These are phyloP conservation scores for Erigeron canadensis DNA, from an alignment of 129 eudicot genomes.

Conservation along the genomic window DNA sequence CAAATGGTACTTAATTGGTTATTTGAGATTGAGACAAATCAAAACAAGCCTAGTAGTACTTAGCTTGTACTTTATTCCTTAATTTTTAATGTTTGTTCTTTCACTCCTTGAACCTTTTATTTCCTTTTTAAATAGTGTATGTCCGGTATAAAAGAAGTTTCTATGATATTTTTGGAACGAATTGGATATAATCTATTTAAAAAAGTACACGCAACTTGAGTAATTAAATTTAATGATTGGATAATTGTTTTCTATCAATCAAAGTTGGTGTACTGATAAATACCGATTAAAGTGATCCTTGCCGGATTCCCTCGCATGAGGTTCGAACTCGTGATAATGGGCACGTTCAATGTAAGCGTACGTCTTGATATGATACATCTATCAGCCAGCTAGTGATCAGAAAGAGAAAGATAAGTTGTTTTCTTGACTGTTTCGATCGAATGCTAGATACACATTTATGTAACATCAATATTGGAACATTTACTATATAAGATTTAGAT, in stretches of 20 bases:
- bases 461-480: background rate
- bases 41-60: constrained; percentile 23
- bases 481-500: background rate
- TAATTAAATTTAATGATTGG: background rate
- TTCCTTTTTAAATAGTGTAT: background rate
- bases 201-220: background rate
- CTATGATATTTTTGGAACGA: background rate
- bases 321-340: too few relatives aligned
- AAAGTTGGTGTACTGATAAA: too few relatives aligned
- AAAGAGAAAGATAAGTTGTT: too few relatives aligned
- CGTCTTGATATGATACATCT: too few relatives aligned
- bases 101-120: constrained; percentile 29
- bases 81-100: constrained; percentile 31
- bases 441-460: too few relatives aligned
- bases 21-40: constrained; percentile 31
- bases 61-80: constrained; percentile 39
- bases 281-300: too few relatives aligned
- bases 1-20: constrained; percentile 29
- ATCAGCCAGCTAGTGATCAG: too few relatives aligned
- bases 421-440: too few relatives aligned
- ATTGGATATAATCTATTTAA: background rate
- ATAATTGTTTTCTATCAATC: background rate
- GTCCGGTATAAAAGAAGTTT: constrained; percentile 10
- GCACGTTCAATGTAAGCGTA: too few relatives aligned
- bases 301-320: too few relatives aligned